Conservation (phyloP, 2,329 filamentous ascomycete species). For the Myriosclerotinia duriaeana region DNA sequence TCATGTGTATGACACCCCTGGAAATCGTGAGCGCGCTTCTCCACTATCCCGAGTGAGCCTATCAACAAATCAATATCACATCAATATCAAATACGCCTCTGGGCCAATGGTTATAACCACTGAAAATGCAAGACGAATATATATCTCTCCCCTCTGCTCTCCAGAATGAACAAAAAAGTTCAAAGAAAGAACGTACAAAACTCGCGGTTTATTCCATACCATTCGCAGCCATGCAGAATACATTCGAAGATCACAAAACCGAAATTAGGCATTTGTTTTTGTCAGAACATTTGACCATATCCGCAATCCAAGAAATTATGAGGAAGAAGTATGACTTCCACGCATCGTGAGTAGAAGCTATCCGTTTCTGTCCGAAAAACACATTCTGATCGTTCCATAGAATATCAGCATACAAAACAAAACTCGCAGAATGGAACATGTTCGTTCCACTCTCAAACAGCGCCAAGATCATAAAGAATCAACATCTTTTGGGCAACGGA, state of each 20-base stretch:
- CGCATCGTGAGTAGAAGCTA: conserved; percentile 13
- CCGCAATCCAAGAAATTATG: conserved; percentile 24
- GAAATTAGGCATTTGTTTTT: conserved; percentile 21
- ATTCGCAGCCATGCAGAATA: conserved; percentile 18
- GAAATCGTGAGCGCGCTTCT: conserved; percentile 21
- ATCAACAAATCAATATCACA: conserved; percentile 21
- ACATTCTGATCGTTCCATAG: conserved; percentile 6
- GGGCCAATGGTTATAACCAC: conserved; percentile 5
- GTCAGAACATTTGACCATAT: conserved; percentile 13
- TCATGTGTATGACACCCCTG: conserved; percentile 22
- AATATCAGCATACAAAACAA: conserved; percentile 23
- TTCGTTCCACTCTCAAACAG: conserved; percentile 13
- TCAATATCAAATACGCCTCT: conserved; percentile 6
- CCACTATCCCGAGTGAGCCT: conserved; percentile 19
- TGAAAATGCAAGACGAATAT: conserved; percentile 1
- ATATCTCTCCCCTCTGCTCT: conserved; percentile 16
- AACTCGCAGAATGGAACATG: conserved; percentile 24
- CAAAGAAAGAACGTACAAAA: not conserved
- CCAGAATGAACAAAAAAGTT: not conserved
- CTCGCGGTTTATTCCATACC: not conserved
- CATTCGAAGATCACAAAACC: conserved; percentile 19
- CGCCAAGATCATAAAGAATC: conserved; percentile 14
- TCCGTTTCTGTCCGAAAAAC: not conserved
- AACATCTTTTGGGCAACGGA: not conserved
- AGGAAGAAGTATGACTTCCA: conserved; percentile 18